Conservation (phyloP, 2,329 filamentous ascomycete species). For the Aspergillus arachidicola region DNA sequence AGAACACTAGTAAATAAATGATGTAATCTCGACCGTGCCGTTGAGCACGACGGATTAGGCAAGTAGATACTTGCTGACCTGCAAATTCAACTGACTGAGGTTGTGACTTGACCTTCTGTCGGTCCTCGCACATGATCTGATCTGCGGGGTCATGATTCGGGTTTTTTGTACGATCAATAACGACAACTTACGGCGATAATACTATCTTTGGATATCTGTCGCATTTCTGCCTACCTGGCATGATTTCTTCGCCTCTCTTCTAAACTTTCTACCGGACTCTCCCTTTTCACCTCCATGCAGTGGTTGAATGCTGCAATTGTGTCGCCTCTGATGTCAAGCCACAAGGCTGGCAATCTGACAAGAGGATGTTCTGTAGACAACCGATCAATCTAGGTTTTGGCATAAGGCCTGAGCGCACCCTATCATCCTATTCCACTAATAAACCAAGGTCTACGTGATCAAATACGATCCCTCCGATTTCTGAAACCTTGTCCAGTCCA, state of each 20-base stretch:
- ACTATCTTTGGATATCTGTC: not conserved
- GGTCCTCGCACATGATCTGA: not conserved
- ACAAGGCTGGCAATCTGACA: not conserved
- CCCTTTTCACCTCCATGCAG: not conserved
- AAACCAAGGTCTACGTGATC: not conserved
- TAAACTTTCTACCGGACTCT: not conserved
- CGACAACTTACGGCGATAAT: not conserved
- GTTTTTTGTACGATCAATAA: not conserved
- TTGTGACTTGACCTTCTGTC: not conserved
- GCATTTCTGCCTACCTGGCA: too few species aligned
- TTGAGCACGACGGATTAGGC: not conserved
- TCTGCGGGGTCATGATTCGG: not conserved
- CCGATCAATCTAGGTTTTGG: constrained; percentile 3
- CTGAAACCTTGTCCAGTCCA: not conserved
- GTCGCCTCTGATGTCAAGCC: not conserved
- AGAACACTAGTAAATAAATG: not conserved
- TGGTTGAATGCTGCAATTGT: not conserved
- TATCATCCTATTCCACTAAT: not conserved
- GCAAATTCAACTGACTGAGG: not conserved
- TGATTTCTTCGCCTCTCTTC: not conserved
- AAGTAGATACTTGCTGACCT: not conserved
- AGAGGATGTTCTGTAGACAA: not conserved
- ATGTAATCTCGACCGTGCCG: not conserved
- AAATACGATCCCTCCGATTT: not conserved
- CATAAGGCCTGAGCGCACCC: constrained; percentile 4